phyloP scores from a whole-genome alignment of 805 yeast genomes.

The Kodamaea lidongshanica region DNA sequence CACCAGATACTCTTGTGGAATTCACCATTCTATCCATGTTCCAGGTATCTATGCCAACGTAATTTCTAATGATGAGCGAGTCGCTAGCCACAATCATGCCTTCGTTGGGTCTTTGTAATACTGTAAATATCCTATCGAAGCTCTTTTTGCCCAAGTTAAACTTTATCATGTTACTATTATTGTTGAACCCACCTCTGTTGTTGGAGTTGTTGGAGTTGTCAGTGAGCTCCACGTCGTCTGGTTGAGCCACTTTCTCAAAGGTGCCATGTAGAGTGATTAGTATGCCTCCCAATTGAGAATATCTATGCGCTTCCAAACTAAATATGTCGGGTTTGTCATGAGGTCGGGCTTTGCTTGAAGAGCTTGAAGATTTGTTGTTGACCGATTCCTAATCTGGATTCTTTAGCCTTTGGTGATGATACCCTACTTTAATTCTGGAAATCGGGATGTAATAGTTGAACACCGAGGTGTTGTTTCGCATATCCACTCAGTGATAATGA shows the following conservation, averaged over 20 bases:
- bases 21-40: conserved; percentile 12
- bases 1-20: conserved; percentile 5
- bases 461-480: conserved; percentile 14
- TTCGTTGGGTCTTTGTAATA: conserved; percentile 63
- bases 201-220: conserved; percentile 8
- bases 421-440: conserved; percentile 70
- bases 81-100: conserved; percentile 84
- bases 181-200: conserved; percentile 12
- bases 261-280: conserved; percentile 78
- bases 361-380: conserved; percentile 54
- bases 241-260: conserved; percentile 61
- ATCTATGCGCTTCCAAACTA: conserved; percentile 73
- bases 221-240: conserved; percentile 32
- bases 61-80: conserved; percentile 60
- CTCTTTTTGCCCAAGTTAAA: conserved; percentile 53
- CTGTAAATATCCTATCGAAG: conserved; percentile 81
- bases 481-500: no score
- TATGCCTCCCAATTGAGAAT: conserved; percentile 68
- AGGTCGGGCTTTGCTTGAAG: conserved; percentile 71
- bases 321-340: conserved; percentile 54
- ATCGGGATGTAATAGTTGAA: conserved; percentile 66
- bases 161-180: conserved; percentile 22
- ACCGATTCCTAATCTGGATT: conserved; percentile 60
- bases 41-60: conserved; percentile 56
- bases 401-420: conserved; percentile 48